Evolutionary conservation across 78 protist species (phyloP).

Genomic region (Abeoforma whisleri): DNA sequence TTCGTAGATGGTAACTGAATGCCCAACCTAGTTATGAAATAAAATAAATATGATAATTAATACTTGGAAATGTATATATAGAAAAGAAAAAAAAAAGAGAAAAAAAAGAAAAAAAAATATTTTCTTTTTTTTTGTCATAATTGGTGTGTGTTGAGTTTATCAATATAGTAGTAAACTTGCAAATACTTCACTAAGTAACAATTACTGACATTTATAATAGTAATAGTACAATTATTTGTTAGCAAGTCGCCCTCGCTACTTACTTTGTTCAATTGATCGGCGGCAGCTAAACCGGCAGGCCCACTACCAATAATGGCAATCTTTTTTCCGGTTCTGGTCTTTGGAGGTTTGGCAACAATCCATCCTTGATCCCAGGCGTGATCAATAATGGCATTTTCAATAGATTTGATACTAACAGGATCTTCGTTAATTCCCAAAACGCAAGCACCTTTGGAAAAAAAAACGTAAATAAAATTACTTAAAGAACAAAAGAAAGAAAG

Average conservation of each 20-base stretch:
- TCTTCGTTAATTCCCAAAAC: constrained; percentile 64
- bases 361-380: constrained; percentile 69
- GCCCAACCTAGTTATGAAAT: constrained; percentile 66
- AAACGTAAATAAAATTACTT: neutral
- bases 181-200: no score
- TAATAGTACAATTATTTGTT: no score
- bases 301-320: constrained; percentile 75
- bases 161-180: no score
- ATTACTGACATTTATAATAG: no score
- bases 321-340: constrained; percentile 57
- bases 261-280: neutral
- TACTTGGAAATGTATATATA: constrained; percentile 51
- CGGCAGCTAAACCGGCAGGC: constrained; percentile 69
- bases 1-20: constrained; percentile 69
- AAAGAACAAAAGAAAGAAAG: neutral
- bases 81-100: neutral
- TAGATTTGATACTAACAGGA: constrained; percentile 70
- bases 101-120: neutral
- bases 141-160: no score
- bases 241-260: no score
- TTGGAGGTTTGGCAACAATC: constrained; percentile 54
- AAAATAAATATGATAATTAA: no score
- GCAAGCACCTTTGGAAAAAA: constrained; percentile 55
- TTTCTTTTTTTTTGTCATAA: no score
- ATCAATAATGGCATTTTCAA: constrained; percentile 75